Evolutionary conservation across 2,329 filamentous ascomycete species (phyloP), one percentile per base, ranked within the genome.

Genomic region (Epichloe elymi): DNA sequence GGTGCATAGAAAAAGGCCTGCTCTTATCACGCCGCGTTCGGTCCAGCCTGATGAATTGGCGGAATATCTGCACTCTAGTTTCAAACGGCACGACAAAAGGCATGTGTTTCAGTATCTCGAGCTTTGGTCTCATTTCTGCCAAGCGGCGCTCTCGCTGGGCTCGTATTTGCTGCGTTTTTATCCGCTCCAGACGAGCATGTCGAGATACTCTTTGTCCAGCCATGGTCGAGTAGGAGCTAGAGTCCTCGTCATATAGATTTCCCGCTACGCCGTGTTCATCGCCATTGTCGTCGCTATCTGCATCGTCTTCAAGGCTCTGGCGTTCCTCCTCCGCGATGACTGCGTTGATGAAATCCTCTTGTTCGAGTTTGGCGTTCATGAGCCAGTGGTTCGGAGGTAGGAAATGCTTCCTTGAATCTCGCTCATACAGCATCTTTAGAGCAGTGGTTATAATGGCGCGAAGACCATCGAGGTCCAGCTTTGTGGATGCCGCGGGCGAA

Each of bases 21-120:
- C 50, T 53, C 1, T 58, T 57, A 12, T 59, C 54, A 43, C 65
- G 61, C 30, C 60, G 60, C 8, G 19, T 23, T 26, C 59, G 60
- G 66, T 98, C 93, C 4, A 90, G 73, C 33, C 79, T 70, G n/a
- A 97, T 86, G 59, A 97, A 97, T 61, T 95, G 82, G 33, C 90
- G 81, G 66, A 98, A 97, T 23, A 97, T 91, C 63, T 89, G 82
- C 4, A 98, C 93, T 45, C 93, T 76, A 0, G 87, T 93, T 38
- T 87, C 81, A 59, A 98, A 98, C 0, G 91, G 93, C 43, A 98
- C 93, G 57, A 91, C 86, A 64, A 97, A 98, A 0, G 93, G 93
- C 83, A 98, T 94, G 61, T 97, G 94, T 58, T 93, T 85, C 48
- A 98, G 69, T 5, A 98, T 86, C 61, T 96, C 90, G 10, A 96